A percentile compares a stretch with the other conserved stretches of the same genome.
These are phyloP conservation scores for Micractinium conductrix DNA, from an alignment of 139 green algal species.

Conservation along the genomic window DNA sequence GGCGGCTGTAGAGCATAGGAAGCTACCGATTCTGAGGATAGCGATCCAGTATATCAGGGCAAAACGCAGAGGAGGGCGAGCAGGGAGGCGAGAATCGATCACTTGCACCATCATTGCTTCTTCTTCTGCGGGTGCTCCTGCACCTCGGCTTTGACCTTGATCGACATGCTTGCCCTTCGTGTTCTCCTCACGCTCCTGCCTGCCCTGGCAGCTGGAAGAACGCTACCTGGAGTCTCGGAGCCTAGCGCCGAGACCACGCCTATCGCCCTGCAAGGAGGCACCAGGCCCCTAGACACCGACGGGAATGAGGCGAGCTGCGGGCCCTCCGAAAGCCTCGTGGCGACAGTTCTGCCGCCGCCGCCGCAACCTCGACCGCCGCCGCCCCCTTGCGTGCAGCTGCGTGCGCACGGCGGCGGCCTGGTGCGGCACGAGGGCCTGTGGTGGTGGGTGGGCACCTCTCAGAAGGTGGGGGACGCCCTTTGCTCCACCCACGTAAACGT, in stretches of 20 bases:
- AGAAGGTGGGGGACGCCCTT: not conserved
- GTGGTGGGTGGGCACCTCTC: constrained; percentile 7
- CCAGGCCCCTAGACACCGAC: not conserved
- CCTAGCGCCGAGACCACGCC: not conserved
- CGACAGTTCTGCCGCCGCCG: not conserved
- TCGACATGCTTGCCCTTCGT: not conserved
- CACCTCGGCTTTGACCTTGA: too few relatives aligned
- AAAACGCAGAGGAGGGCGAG: too few relatives aligned
- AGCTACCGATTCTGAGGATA: too few relatives aligned
- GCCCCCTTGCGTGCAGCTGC: not conserved
- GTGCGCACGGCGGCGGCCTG: not conserved
- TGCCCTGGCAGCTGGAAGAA: not conserved
- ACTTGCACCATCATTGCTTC: not conserved
- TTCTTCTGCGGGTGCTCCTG: too few relatives aligned
- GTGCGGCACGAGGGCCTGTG: not conserved
- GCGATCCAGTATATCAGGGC: too few relatives aligned
- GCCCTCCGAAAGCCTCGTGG: not conserved
- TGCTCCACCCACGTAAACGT: constrained; percentile 11
- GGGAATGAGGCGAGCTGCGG: not conserved
- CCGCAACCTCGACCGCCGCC: not conserved
- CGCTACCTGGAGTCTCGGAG: not conserved
- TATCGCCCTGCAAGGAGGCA: constrained; percentile 4
- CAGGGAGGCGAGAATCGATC: too few relatives aligned
- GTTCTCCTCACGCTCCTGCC: not conserved
- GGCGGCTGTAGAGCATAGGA: too few relatives aligned